Evolutionary conservation across 352 stramenopile species (phyloP).

Genomic region (Phytophthora sojae): DNA sequence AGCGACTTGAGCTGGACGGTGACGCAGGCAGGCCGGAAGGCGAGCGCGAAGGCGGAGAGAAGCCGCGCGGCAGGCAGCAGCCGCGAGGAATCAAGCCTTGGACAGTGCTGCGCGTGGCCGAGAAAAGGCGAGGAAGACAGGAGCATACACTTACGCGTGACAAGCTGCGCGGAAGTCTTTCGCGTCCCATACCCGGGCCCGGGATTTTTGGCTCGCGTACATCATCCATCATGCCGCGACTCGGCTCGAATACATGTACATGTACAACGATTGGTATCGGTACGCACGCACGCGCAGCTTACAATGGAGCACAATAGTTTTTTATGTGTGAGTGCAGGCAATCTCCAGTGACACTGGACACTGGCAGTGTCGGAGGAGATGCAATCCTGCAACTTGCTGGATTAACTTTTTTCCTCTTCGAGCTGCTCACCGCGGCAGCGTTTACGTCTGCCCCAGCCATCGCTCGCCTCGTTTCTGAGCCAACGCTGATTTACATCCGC

Average conservation of each 20-base stretch:
- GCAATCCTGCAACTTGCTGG: too few species aligned
- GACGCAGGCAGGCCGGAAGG: conserved; percentile 26
- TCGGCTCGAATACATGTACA: too few species aligned
- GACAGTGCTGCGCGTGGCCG: neutral
- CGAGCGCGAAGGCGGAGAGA: conserved; percentile 27
- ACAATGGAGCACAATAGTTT: neutral
- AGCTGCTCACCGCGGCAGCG: conserved; percentile 5
- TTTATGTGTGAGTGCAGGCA: neutral
- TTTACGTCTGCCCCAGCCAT: conserved; percentile 42
- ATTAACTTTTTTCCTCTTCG: neutral
- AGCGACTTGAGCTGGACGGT: conserved; percentile 31
- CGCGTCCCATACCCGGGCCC: conserved; percentile 24
- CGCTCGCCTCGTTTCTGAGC: conserved; percentile 33
- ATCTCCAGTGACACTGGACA: too few species aligned
- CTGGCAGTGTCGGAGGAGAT: too few species aligned
- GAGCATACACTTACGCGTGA: neutral
- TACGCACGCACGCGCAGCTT: neutral
- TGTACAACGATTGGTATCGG: too few species aligned
- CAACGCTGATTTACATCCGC: conserved; percentile 36
- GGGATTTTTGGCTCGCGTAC: conserved; percentile 6
- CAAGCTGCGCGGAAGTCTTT: conserved; percentile 14
- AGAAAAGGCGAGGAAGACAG: conserved; percentile 32
- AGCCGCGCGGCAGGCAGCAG: conserved; percentile 9
- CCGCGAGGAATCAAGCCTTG: conserved; percentile 25
- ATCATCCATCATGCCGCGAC: too few species aligned